These are phyloP conservation scores for Penicillium silybi DNA, from an alignment of 495 filamentous ascomycete species.

Conservation along the genomic window DNA sequence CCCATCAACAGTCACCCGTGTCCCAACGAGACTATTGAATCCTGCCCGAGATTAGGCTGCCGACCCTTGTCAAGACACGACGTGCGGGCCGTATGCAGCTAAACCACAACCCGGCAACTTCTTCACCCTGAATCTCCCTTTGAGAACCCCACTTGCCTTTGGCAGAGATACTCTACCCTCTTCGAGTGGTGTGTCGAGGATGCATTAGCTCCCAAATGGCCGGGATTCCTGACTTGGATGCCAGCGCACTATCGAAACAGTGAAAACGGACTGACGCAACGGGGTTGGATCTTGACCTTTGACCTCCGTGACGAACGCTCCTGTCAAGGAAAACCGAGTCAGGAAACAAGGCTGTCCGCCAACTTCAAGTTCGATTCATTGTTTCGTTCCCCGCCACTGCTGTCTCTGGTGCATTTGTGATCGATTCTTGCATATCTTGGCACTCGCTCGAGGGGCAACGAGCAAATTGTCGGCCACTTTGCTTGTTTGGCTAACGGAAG, in stretches of 20 bases:
- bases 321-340: not conserved
- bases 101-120: not conserved
- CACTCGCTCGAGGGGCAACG: conserved; percentile 5
- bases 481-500: conserved; percentile 10
- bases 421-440: conserved; percentile 16
- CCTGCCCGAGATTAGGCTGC: not conserved
- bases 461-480: conserved; percentile 3
- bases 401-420: conserved; percentile 7
- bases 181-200: not conserved
- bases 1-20: not conserved
- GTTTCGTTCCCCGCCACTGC: conserved; percentile 7
- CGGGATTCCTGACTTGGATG: not conserved
- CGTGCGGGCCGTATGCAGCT: not conserved
- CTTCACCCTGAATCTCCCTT: not conserved
- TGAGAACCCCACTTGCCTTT: not conserved
- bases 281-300: not conserved
- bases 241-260: not conserved
- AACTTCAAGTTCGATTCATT: conserved; percentile 2
- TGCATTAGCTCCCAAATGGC: not conserved
- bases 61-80: not conserved
- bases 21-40: not conserved
- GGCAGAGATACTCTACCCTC: not conserved
- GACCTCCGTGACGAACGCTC: conserved; percentile 1
- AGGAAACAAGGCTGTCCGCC: not conserved
- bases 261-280: too few relatives aligned